Evolutionary conservation across 2,329 filamentous ascomycete genomes (phyloP), one percentile per base, ranked within the genome.

Genomic region (Cladosporium oxysporum): DNA sequence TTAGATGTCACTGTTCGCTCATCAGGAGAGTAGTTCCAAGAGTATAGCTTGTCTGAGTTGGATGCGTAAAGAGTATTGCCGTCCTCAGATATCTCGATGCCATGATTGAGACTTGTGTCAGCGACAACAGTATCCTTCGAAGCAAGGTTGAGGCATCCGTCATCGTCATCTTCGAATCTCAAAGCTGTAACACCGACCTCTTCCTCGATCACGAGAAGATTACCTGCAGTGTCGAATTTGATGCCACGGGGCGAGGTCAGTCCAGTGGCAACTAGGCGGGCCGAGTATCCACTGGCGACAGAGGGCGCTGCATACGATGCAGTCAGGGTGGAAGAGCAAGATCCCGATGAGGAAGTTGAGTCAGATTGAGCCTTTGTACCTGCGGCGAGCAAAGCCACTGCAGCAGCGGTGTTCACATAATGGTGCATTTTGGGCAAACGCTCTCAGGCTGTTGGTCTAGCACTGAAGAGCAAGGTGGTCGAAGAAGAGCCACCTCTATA

Each of bases 11-110:
- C 71, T 59, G 81, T 83, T 37, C 70, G 69, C 16, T 66, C 66
- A 11, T 64, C 35, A 57, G 78, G 78, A 52, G 86, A 81, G 74
- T 93, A 93, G 31, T 81, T 74, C 87, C 88, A 92, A 2, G 85
- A 79, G 72, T 83, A 55, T 37, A 90, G 87, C n/a, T 81, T 79
- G 58, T 84, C 80, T 6, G 82, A 73, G 1, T 83, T 84, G 0
- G 89, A 91, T 18, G 81, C 83, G 69, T 84, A 85, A 11, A 86
- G 78, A 3, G 80, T 83, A 14, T 70, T 78, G 18, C 83, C 82
- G 75, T 85, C 79, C n/a, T 72, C 64, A 14, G 81, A 83, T 3
- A 71, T 26, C 23, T 79, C 80, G 57, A 86, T 81, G 33, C 84
- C 84, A 70, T 86, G 84, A 67, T 86, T 87, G 33, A 83, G 71